Evolutionary conservation across 2,329 filamentous ascomycete genomes (phyloP).

Genomic region (Fusarium bulbicola): DNA sequence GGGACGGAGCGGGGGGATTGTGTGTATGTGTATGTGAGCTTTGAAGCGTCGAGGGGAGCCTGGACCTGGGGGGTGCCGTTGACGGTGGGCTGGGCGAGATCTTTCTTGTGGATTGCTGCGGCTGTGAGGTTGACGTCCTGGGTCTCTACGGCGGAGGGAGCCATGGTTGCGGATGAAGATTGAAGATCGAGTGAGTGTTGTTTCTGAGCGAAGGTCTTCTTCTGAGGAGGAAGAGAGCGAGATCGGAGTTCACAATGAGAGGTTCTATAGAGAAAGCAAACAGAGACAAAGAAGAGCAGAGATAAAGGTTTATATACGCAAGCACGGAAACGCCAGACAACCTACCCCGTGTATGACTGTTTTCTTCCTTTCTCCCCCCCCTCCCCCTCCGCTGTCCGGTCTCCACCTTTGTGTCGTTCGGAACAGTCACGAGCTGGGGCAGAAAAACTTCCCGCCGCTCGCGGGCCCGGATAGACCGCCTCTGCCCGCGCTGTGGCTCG

Average conservation of each 20-base stretch:
- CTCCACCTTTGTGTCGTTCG: constrained; percentile 13
- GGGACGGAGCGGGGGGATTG: constrained; percentile 62
- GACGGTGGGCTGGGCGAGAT: constrained; percentile 48
- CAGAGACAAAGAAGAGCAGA: not conserved
- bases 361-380: not conserved
- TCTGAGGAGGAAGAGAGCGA: not conserved
- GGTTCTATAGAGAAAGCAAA: not conserved
- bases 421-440: constrained; percentile 10
- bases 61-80: constrained; percentile 53
- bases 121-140: constrained; percentile 63
- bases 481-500: constrained; percentile 41
- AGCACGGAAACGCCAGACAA: not conserved
- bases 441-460: constrained; percentile 23
- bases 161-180: constrained; percentile 44
- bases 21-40: constrained; percentile 65
- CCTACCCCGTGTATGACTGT: not conserved
- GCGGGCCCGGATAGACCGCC: constrained; percentile 37
- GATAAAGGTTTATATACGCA: constrained; percentile 17
- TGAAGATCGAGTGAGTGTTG: not conserved
- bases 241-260: not conserved
- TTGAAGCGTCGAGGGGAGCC: constrained; percentile 70
- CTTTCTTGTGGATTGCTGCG: constrained; percentile 61
- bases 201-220: not conserved
- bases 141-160: constrained; percentile 57
- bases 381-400: not conserved